Conservation (phyloP, 345 rosid species). For the Toxicodendron radicans region DNA sequence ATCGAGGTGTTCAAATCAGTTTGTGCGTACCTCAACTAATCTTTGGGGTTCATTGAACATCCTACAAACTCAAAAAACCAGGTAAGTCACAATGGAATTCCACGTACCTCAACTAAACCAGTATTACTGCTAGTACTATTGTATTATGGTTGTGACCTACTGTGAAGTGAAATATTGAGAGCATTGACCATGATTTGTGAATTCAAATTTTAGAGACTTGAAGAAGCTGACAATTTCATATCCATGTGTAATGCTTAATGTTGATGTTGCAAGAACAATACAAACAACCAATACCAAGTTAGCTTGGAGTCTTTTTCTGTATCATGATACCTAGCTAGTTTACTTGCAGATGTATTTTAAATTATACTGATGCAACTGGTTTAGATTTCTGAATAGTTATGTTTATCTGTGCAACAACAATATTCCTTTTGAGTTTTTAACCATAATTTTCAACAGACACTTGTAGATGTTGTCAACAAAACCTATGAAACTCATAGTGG, state of each 20-base stretch:
- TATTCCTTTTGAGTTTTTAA: slow-evolving; percentile 21
- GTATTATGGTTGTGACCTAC: slow-evolving; percentile 11
- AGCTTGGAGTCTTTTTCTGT: slow-evolving; percentile 15
- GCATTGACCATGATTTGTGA: slow-evolving; percentile 25
- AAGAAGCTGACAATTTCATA: slow-evolving; percentile 86
- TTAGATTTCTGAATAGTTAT: slow-evolving; percentile 20
- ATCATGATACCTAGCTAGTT: not conserved
- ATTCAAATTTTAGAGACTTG: slow-evolving; percentile 52
- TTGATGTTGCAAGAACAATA: slow-evolving; percentile 88
- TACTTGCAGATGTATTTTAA: slow-evolving; percentile 5
- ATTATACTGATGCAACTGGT: slow-evolving; percentile 17
- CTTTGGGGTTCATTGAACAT: too few relatives aligned
- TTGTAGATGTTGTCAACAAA: slow-evolving; percentile 70
- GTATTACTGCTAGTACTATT: not conserved
- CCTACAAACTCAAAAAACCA: too few relatives aligned
- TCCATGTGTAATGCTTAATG: slow-evolving; percentile 98
- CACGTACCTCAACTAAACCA: too few relatives aligned
- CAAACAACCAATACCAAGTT: slow-evolving; percentile 98
- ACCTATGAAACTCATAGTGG: slow-evolving; percentile 78
- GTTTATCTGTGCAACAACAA: slow-evolving; percentile 13
- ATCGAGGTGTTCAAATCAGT: too few relatives aligned
- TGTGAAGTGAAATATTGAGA: slow-evolving; percentile 19
- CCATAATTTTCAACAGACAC: slow-evolving; percentile 57
- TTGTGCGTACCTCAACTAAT: too few relatives aligned
- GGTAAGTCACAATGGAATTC: too few relatives aligned